Base-by-base conservation (phyloP, 176 grass and related monocot genomes). In the Chrysopogon serrulatus region DNA sequence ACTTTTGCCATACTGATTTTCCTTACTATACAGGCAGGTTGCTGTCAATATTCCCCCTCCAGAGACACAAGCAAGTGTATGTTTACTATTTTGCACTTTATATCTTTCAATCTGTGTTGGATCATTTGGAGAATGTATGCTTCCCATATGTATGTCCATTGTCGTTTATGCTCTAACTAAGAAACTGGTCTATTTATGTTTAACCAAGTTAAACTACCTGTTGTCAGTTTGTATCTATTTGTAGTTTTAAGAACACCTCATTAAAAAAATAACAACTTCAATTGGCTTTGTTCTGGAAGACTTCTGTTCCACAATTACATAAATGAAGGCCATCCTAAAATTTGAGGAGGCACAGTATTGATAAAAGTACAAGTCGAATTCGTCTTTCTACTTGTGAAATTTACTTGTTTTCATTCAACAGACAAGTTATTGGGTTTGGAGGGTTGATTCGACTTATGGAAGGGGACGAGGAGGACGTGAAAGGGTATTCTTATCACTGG, bases 391-490 rank as follows among this genome's bases (percentile, higher is more conserved):
- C 67, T 77, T 73, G 73, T 97, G 86, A 84, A 83, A 75, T 93
- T 90, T 83, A 41, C 70, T 82, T 92, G 64, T 89, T 94, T 93
- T 89, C 71, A 75, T 87, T 81, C 71, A 91, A 79, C 89, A 99
- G 93, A 99, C 90, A 78, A 99, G 93, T 91, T 99, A 99, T 90
- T 96, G 93, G 97, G 93, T 99, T 81, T 99, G 93, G 97, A 96
- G 93, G 81, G 91, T 94, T 88, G 93, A 96, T 84, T 86, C 97
- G 85, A 83, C 91, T 86, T 94, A 92, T 87, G 89, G 91, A 79
- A 86, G 86, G 70, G 93, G 87, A 61, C 93, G 43, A 79, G 84
- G 79, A 94, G 88, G 89, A 82, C 85, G 32, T 83, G 91, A 89
- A 94, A 94, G 96, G 93, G 96, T 99, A 99, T 95, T 65, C 85